Evolutionary conservation across 345 rosid genomes (phyloP).

Genomic region (Murraya koenigii): DNA sequence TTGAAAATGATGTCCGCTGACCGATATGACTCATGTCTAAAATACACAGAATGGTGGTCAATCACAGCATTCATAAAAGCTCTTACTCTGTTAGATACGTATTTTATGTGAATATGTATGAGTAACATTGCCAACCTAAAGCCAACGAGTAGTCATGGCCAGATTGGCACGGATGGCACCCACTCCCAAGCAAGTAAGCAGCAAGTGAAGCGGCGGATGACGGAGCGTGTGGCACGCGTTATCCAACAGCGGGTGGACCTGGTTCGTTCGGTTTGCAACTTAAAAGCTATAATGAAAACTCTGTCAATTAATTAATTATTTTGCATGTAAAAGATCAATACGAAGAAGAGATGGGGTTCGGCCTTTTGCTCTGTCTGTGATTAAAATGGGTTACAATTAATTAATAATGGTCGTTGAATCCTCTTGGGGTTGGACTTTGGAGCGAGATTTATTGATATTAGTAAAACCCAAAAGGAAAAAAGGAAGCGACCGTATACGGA

Average conservation of each 20-base stretch:
- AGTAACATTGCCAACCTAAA: background rate
- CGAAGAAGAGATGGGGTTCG: background rate
- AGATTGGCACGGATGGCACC: background rate
- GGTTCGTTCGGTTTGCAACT: too few species aligned
- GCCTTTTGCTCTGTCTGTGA: background rate
- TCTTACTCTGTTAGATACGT: too few species aligned
- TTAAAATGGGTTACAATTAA: background rate
- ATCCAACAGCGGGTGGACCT: background rate
- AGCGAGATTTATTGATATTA: background rate
- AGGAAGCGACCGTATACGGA: slow-evolving; percentile 62
- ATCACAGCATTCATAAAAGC: too few species aligned
- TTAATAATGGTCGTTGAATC: background rate
- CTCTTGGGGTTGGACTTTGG: background rate
- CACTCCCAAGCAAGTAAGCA: background rate
- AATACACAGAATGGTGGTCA: background rate
- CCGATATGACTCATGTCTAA: background rate
- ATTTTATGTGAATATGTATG: too few species aligned
- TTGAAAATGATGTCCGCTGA: background rate
- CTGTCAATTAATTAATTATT: too few species aligned
- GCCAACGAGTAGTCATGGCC: too few species aligned
- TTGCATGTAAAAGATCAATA: background rate
- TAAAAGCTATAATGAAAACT: too few species aligned
- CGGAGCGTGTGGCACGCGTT: background rate
- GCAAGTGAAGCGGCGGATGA: too few species aligned
- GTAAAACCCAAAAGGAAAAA: background rate